Conservation (phyloP, 1,139 yeast genomes). For the Saccharomycopsis crataegensis region DNA sequence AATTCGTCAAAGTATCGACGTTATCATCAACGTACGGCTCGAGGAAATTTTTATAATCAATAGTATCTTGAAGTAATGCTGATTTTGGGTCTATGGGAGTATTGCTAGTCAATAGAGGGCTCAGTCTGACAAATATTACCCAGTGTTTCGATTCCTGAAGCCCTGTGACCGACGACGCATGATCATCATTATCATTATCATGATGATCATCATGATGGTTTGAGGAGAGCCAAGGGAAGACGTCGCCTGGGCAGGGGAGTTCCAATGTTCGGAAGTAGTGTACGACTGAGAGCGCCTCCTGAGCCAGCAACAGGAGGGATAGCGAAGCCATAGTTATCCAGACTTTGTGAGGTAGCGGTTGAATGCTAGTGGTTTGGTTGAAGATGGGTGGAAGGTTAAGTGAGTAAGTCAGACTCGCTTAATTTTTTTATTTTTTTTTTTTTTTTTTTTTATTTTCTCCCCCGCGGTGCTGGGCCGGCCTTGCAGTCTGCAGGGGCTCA, state of each 20-base stretch:
- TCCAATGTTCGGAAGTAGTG: slow-evolving; percentile 28
- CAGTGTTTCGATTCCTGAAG: slow-evolving; percentile 32
- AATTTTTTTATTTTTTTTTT: too few species aligned
- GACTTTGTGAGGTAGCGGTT: too few species aligned
- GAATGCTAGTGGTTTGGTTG: too few species aligned
- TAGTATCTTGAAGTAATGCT: slow-evolving; percentile 56
- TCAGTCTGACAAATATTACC: slow-evolving; percentile 46
- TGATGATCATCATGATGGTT: slow-evolving; percentile 42
- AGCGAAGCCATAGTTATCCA: too few species aligned
- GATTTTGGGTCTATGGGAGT: slow-evolving; percentile 33
- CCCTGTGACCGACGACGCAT: neutral
- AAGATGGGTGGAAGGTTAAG: too few species aligned
- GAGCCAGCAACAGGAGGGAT: neutral
- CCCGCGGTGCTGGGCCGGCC: too few species aligned
- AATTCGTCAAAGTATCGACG: neutral
- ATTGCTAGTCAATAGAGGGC: slow-evolving; percentile 23
- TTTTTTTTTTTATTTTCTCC: too few species aligned
- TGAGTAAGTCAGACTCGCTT: too few species aligned
- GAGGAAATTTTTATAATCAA: slow-evolving; percentile 47
- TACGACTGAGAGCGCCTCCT: neutral
- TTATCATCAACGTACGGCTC: neutral
- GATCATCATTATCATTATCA: too few species aligned
- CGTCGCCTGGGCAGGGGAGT: slow-evolving; percentile 56
- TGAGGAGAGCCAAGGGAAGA: slow-evolving; percentile 74
- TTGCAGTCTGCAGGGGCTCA: too few species aligned